Conservation (phyloP, 2,329 filamentous ascomycete genomes). For the Beauveria sp. region DNA sequence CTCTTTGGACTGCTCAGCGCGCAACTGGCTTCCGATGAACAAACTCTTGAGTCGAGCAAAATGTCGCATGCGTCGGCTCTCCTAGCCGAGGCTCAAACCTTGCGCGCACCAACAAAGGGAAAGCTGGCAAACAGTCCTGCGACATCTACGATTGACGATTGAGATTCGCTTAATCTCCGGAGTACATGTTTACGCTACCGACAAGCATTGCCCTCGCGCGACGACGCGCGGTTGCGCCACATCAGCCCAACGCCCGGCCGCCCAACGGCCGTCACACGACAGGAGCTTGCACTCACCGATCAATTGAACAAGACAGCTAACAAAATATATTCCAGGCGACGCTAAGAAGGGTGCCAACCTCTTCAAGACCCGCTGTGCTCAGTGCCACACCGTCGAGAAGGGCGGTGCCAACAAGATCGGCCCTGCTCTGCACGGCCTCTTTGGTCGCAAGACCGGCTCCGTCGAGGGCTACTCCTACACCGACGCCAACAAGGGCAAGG, state of each 20-base stretch:
- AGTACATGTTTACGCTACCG: background rate
- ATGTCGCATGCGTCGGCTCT: constrained; percentile 5
- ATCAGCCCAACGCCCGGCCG: background rate
- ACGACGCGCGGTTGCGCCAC: background rate
- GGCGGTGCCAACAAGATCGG: constrained; percentile 96
- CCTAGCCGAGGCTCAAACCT: constrained; percentile 1
- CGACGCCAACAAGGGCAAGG: constrained; percentile 98
- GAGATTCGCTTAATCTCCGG: background rate
- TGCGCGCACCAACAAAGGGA: background rate
- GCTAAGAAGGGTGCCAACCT: constrained; percentile 94
- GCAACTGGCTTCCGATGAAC: background rate
- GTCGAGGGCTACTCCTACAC: constrained; percentile 95
- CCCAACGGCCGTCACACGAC: background rate
- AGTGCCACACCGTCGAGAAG: constrained; percentile 94
- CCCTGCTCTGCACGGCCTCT: constrained; percentile 93
- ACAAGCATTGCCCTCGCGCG: background rate
- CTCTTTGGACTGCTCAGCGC: background rate
- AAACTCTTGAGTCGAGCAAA: background rate
- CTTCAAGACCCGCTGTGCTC: constrained; percentile 98
- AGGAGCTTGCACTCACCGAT: background rate
- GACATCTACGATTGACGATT: background rate
- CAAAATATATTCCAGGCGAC: constrained; percentile 57
- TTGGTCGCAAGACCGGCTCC: constrained; percentile 88
- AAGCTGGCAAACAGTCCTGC: background rate
- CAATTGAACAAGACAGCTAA: constrained; percentile 21